A percentile compares a stretch with the other conserved stretches of the same genome.
Conservation (phyloP, 805 yeast genomes). For the Maudiozyma bulderi region DNA sequence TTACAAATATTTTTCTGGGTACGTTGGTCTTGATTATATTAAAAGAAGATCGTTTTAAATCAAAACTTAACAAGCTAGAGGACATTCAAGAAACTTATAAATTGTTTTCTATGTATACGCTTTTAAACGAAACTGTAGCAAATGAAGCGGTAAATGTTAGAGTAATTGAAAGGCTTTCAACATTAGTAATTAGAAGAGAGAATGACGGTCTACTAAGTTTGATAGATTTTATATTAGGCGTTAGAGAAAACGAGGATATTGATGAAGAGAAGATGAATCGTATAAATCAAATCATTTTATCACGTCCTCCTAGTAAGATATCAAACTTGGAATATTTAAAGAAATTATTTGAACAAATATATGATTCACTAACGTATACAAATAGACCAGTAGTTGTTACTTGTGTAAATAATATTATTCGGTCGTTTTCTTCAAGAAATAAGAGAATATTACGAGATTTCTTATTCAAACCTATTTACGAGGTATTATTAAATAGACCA, state of each 20-base stretch:
- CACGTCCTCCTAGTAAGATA: conserved; percentile 59
- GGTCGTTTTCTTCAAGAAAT: conserved; percentile 43
- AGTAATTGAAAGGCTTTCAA: conserved; percentile 42
- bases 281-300: conserved; percentile 53
- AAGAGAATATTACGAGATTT: conserved; percentile 47
- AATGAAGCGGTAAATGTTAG: conserved; percentile 38
- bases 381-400: conserved; percentile 54
- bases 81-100: conserved; percentile 54
- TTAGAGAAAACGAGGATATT: conserved; percentile 57
- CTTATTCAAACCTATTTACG: conserved; percentile 43
- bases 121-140: conserved; percentile 42
- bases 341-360: conserved; percentile 55
- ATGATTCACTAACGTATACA: conserved; percentile 44
- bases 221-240: conserved; percentile 67
- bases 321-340: conserved; percentile 42
- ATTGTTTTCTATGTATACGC: conserved; percentile 49
- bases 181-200: conserved; percentile 45
- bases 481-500: conserved; percentile 25
- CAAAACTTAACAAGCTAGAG: conserved; percentile 29
- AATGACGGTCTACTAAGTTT: conserved; percentile 64
- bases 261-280: conserved; percentile 57
- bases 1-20: conserved; percentile 47
- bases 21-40: conserved; percentile 27
- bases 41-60: conserved; percentile 24
- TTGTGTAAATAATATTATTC: conserved; percentile 46